Percentiles rank a stretch among this genome's conserved stretches.
Conservation (phyloP, 2,329 filamentous ascomycete species). For the Fusarium sp. region DNA sequence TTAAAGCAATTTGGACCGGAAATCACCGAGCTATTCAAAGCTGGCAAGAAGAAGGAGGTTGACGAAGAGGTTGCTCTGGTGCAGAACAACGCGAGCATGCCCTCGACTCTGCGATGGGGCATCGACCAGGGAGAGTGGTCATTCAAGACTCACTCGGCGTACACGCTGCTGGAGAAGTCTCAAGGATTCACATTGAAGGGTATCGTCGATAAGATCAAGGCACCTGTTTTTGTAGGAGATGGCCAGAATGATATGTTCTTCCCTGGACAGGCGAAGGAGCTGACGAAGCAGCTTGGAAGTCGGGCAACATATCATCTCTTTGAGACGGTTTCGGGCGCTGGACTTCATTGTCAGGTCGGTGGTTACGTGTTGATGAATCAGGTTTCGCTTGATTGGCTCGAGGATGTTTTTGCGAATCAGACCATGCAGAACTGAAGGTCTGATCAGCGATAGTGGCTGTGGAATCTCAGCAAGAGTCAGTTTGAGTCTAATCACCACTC, state of each 20-base stretch:
- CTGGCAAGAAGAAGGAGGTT: not conserved
- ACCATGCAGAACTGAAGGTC: not conserved
- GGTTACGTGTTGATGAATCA: slow-evolving; percentile 13
- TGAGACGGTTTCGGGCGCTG: not conserved
- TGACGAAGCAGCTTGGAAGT: not conserved
- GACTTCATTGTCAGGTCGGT: slow-evolving; percentile 9
- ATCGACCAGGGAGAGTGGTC: slow-evolving; percentile 13
- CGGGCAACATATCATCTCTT: slow-evolving; percentile 2
- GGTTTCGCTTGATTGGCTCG: slow-evolving; percentile 15
- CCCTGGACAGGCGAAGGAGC: not conserved
- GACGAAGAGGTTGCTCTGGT: not conserved
- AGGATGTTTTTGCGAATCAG: slow-evolving; percentile 9
- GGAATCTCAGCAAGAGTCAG: not conserved
- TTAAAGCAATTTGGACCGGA: not conserved
- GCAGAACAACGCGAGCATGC: not conserved
- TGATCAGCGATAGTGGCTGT: not conserved
- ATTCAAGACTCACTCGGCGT: slow-evolving; percentile 11
- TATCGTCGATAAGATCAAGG: slow-evolving; percentile 24
- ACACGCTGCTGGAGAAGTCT: not conserved
- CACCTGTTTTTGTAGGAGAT: slow-evolving; percentile 34
- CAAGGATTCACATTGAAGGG: slow-evolving; percentile 27
- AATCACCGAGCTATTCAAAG: not conserved
- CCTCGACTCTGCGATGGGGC: not conserved
- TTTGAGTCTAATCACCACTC: not conserved
- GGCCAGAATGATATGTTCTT: slow-evolving; percentile 21